Conservation (phyloP, 2,329 filamentous ascomycete species). For the Trichophyton verrucosum region DNA sequence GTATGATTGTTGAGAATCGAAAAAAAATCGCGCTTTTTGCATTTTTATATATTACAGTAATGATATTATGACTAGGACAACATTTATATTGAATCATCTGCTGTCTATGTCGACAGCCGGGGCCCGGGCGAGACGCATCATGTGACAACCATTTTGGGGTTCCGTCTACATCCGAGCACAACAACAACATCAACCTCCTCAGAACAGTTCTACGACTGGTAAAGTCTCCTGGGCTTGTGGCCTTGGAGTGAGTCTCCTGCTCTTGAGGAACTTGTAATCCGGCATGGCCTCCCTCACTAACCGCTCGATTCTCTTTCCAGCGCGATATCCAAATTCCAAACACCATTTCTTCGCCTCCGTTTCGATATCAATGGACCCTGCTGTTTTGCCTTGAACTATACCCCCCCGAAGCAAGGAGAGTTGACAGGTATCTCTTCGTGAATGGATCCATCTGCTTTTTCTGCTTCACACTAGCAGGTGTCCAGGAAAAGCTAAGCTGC, state of each 20-base stretch:
- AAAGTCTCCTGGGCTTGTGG: background rate
- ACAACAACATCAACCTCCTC: background rate
- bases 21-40: no score
- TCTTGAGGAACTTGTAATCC: constrained; percentile 31
- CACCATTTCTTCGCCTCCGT: constrained; percentile 26
- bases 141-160: background rate
- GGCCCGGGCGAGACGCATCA: no score
- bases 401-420: constrained; percentile 22
- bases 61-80: no score
- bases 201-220: background rate
- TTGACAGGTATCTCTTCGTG: constrained; percentile 17
- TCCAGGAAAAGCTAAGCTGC: constrained; percentile 24
- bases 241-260: constrained; percentile 5
- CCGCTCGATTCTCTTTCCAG: constrained; percentile 17
- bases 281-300: constrained; percentile 25
- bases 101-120: no score
- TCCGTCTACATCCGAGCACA: background rate
- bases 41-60: no score
- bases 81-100: no score
- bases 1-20: no score
- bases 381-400: constrained; percentile 23
- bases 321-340: constrained; percentile 24
- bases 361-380: constrained; percentile 22
- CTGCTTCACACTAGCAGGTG: constrained; percentile 1
- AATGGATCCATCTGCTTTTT: background rate